These are phyloP conservation scores for Amorphotheca resinae DNA, from an alignment of 495 filamentous ascomycete species.

Conservation along the genomic window DNA sequence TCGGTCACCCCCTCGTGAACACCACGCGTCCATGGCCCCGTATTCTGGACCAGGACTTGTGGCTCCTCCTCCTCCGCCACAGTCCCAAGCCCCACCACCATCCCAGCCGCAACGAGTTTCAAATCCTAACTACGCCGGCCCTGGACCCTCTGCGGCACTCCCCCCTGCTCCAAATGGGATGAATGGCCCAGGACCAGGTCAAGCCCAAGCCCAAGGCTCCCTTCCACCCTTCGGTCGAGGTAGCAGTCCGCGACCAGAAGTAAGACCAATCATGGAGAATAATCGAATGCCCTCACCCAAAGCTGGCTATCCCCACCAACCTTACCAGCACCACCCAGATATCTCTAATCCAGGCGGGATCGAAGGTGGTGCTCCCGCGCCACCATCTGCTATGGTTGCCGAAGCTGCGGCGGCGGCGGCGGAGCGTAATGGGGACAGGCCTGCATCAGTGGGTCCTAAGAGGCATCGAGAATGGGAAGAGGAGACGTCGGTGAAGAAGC, in stretches of 20 bases:
- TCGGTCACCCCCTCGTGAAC: conserved; percentile 19
- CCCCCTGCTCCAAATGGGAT: conserved; percentile 46
- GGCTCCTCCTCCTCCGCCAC: conserved; percentile 49
- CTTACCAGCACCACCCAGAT: conserved; percentile 49
- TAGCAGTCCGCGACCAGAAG: conserved; percentile 70
- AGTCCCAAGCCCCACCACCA: conserved; percentile 27
- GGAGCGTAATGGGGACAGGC: conserved; percentile 68
- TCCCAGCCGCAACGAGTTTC: conserved; percentile 45
- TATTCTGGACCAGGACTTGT: conserved; percentile 45
- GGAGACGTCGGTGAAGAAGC: conserved; percentile 65
- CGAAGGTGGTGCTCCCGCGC: conserved; percentile 63
- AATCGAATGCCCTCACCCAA: conserved; percentile 75
- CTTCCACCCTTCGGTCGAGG: conserved; percentile 42
- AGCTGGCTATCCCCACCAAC: conserved; percentile 66
- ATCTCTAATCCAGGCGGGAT: conserved; percentile 51
- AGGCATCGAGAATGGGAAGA: conserved; percentile 85
- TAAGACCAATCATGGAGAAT: conserved; percentile 75
- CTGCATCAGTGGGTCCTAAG: conserved; percentile 70
- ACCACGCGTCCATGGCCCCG: conserved; percentile 40
- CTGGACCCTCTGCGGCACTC: conserved; percentile 31
- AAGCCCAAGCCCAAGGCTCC: no score
- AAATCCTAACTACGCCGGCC: conserved; percentile 55
- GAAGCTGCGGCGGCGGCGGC: conserved; percentile 55
- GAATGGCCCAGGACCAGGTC: conserved; percentile 25
- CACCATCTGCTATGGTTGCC: conserved; percentile 57